Percentiles rank a stretch among this genome's conserved stretches.
Conservation (phyloP, 1,284 basidiomycete genomes). For the Ceratobasidium sp. region DNA sequence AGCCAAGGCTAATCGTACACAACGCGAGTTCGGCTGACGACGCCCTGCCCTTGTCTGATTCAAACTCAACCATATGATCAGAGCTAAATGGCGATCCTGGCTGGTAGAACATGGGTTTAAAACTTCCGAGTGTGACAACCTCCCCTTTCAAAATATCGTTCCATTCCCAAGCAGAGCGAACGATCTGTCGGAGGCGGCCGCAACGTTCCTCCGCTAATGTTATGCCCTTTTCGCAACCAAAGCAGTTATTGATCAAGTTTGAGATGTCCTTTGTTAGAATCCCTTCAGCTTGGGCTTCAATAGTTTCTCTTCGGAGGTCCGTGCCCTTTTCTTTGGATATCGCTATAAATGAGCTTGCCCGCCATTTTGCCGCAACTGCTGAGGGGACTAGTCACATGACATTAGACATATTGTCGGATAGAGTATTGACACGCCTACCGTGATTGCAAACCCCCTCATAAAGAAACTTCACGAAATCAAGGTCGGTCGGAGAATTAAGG, state of each 20-base stretch:
- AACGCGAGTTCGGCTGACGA: not conserved
- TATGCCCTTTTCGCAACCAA: not conserved
- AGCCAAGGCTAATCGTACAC: constrained; percentile 3
- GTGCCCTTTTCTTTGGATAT: not conserved
- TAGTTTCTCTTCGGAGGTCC: not conserved
- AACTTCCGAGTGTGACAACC: constrained; percentile 2
- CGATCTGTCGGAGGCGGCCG: not conserved
- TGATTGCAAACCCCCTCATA: not conserved
- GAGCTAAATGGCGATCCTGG: not conserved
- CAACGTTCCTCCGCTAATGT: not conserved
- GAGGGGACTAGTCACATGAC: too few species aligned
- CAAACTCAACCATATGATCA: constrained; percentile 5
- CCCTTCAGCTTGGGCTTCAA: not conserved
- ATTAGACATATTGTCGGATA: too few species aligned
- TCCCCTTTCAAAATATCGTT: constrained; percentile 13
- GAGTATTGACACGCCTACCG: not conserved
- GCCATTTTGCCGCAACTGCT: too few species aligned
- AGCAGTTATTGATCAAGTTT: not conserved
- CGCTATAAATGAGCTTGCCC: constrained; percentile 2
- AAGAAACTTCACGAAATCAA: not conserved
- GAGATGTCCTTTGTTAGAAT: not conserved
- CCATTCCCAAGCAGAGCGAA: constrained; percentile 18
- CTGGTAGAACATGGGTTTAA: not conserved
- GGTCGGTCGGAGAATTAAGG: not conserved
- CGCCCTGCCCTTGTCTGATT: too few species aligned